A percentile compares a stretch with the other conserved stretches of the same genome.
Evolutionary conservation across 345 rosid species (phyloP).

Genomic region (Salix arbutifolia): DNA sequence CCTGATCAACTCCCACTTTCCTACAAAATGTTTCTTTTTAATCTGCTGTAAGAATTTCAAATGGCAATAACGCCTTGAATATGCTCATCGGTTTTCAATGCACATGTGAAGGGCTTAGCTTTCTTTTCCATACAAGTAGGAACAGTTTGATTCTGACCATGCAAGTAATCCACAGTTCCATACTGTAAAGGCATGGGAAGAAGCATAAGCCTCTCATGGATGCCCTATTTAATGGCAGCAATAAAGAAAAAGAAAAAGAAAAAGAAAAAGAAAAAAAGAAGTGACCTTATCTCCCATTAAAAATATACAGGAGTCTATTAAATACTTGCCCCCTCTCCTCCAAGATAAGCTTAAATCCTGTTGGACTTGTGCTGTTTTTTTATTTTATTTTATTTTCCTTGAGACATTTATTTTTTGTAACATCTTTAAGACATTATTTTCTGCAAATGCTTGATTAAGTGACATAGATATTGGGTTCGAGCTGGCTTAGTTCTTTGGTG

Average conservation of each 20-base stretch:
- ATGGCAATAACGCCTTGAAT: constrained; percentile 11
- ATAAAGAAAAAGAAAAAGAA: not conserved
- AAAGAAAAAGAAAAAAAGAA: not conserved
- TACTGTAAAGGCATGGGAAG: constrained; percentile 32
- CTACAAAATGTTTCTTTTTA: not conserved
- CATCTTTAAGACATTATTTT: constrained; percentile 12
- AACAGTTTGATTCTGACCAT: constrained; percentile 1
- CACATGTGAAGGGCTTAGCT: constrained; percentile 34
- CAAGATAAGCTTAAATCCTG: not conserved
- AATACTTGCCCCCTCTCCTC: constrained; percentile 10
- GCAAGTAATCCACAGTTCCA: not conserved
- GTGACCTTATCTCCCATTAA: not conserved
- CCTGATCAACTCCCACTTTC: not conserved
- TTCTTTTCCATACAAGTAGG: constrained; percentile 4
- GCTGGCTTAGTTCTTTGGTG: not conserved
- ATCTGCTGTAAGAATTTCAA: not conserved
- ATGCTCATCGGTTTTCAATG: constrained; percentile 21
- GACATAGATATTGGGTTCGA: constrained; percentile 11
- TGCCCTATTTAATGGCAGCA: constrained; percentile 3
- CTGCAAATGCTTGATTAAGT: constrained; percentile 20
- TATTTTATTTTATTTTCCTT: no score
- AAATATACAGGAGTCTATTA: constrained; percentile 2
- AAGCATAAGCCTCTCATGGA: constrained; percentile 28
- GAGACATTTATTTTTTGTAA: no score
- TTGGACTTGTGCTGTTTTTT: not conserved